Evolutionary conservation across 2,329 filamentous ascomycete species (phyloP).

Genomic region (Beauveria varroae): DNA sequence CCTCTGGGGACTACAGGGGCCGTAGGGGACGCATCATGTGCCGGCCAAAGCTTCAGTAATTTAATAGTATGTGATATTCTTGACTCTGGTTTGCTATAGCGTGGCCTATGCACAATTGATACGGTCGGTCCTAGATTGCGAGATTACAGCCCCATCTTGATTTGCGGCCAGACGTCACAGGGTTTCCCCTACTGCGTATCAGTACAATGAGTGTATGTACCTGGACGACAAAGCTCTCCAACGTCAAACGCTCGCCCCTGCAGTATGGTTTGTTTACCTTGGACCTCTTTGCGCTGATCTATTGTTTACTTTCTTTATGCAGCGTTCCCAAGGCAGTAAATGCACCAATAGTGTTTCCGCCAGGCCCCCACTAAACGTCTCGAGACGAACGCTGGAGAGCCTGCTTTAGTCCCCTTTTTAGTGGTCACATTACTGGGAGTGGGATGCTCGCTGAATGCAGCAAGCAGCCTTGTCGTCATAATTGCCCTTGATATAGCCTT

Average conservation of each 20-base stretch:
- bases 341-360: neutral
- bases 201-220: neutral
- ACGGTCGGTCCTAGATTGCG: neutral
- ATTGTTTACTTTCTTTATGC: conserved; percentile 3
- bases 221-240: neutral
- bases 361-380: neutral
- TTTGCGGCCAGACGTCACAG: neutral
- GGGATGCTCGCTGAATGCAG: neutral
- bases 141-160: too few relatives aligned
- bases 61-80: neutral
- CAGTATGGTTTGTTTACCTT: neutral
- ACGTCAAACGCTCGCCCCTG: neutral
- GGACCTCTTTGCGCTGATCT: neutral
- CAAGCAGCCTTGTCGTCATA: neutral
- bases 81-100: neutral
- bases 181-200: neutral
- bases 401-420: neutral
- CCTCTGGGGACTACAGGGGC: neutral
- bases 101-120: neutral
- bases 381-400: neutral
- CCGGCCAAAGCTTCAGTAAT: neutral
- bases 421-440: neutral
- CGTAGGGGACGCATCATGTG: neutral
- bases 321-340: neutral
- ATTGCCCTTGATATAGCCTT: neutral